These are phyloP conservation scores for Claviceps quebecensis DNA, from an alignment of 2,329 filamentous ascomycete genomes.

Conservation along the genomic window DNA sequence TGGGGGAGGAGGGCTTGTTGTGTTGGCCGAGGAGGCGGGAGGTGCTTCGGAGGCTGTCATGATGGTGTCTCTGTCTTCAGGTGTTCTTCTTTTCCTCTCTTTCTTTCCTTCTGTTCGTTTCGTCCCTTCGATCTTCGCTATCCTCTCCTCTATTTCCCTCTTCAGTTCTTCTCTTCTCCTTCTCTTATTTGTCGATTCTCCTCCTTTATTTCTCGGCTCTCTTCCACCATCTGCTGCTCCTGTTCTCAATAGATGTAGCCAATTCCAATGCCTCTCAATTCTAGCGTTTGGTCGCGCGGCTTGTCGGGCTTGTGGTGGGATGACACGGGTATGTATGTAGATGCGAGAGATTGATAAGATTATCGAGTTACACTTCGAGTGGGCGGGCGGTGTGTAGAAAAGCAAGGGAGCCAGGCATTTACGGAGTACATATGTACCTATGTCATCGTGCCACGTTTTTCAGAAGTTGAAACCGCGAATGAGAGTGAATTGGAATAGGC, in stretches of 20 bases:
- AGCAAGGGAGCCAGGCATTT: too few relatives aligned
- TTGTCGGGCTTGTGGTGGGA: not conserved
- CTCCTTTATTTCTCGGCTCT: too few relatives aligned
- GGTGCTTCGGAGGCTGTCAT: slow-evolving; percentile 1
- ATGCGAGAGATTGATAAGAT: not conserved
- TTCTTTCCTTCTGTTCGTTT: not conserved
- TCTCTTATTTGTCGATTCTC: too few relatives aligned
- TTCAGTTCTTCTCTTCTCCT: not conserved
- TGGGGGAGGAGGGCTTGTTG: not conserved
- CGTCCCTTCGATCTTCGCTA: not conserved
- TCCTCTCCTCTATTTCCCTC: not conserved
- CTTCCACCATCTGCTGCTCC: too few relatives aligned
- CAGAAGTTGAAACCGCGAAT: too few relatives aligned
- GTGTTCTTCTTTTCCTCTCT: not conserved
- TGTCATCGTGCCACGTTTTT: too few relatives aligned
- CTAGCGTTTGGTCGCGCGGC: too few relatives aligned
- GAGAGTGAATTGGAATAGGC: not conserved
- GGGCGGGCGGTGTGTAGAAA: too few relatives aligned
- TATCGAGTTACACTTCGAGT: too few relatives aligned
- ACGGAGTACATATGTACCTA: too few relatives aligned
- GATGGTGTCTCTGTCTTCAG: not conserved
- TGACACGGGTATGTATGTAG: not conserved
- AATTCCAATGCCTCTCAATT: too few relatives aligned
- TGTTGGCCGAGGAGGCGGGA: not conserved
- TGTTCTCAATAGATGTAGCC: too few relatives aligned